Conservation (phyloP, 192 early-diverging fungal species). For the Polychytrium aggregatum region DNA sequence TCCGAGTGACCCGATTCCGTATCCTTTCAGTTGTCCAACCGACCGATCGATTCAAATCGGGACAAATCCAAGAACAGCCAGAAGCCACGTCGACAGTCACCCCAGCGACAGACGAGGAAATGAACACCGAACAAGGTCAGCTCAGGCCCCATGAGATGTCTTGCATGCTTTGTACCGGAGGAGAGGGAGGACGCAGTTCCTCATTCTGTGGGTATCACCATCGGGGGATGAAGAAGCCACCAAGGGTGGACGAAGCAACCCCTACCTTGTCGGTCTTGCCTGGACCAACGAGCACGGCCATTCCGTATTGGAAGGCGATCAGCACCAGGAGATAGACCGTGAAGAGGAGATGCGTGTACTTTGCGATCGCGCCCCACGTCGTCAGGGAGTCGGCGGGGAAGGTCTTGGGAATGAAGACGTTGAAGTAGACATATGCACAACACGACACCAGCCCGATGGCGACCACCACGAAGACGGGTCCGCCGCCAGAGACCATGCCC, state of each 20-base stretch:
- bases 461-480: slow-evolving; percentile 15
- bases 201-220: neutral
- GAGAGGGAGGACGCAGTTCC: neutral
- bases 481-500: slow-evolving; percentile 5
- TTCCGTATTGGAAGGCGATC: slow-evolving; percentile 24
- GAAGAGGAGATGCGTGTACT: too few species aligned
- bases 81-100: too few species aligned
- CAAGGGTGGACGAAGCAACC: neutral
- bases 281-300: slow-evolving; percentile 21
- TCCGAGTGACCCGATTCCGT: too few species aligned
- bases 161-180: too few species aligned
- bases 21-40: too few species aligned
- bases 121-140: too few species aligned
- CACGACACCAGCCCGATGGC: slow-evolving; percentile 9
- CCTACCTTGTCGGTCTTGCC: slow-evolving; percentile 1
- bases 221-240: too few species aligned
- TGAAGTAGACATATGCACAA: slow-evolving; percentile 15
- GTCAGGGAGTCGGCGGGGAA: slow-evolving; percentile 4
- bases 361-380: too few species aligned
- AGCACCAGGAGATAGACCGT: slow-evolving; percentile 16
- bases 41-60: too few species aligned
- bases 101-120: neutral
- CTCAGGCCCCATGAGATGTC: too few species aligned
- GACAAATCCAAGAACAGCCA: too few species aligned
- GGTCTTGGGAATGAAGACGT: slow-evolving; percentile 12